phyloP scores from a whole-genome alignment of 1,284 basidiomycete genomes.

The Rhodotorula sp. region DNA sequence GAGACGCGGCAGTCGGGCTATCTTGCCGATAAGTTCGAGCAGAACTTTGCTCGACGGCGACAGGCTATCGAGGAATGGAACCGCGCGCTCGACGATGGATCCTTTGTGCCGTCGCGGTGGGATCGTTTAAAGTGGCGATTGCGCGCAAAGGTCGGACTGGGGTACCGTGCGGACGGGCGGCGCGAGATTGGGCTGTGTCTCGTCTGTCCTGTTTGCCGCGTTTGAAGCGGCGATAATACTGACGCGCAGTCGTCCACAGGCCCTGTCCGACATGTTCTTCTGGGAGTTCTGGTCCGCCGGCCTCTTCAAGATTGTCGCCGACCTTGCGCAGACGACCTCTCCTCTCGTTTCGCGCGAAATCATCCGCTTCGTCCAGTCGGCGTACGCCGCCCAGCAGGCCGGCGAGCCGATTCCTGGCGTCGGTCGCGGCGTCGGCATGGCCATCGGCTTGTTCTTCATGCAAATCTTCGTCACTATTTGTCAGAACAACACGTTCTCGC shows the following conservation, averaged over 20 bases:
- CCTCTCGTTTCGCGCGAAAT: conserved; percentile 71
- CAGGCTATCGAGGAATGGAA: conserved; percentile 49
- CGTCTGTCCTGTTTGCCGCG: not conserved
- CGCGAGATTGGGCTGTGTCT: conserved; percentile 59
- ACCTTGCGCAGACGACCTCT: conserved; percentile 63
- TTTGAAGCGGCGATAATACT: not conserved
- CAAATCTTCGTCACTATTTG: conserved; percentile 52
- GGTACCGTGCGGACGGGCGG: conserved; percentile 44
- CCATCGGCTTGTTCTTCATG: conserved; percentile 68
- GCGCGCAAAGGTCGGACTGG: conserved; percentile 14
- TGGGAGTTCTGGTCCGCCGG: conserved; percentile 75
- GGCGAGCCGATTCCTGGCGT: conserved; percentile 61
- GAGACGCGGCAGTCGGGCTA: conserved; percentile 57
- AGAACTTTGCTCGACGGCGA: conserved; percentile 44
- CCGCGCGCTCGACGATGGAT: conserved; percentile 35
- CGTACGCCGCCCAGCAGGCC: conserved; percentile 51
- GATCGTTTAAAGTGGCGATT: conserved; percentile 30
- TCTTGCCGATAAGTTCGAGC: conserved; percentile 55
- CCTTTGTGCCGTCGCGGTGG: conserved; percentile 39
- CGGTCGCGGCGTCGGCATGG: conserved; percentile 71
- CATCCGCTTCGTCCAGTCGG: conserved; percentile 64
- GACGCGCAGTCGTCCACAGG: conserved; percentile 1
- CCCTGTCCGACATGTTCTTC: conserved; percentile 74
- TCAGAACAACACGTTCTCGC: conserved; percentile 35
- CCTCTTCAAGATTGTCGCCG: conserved; percentile 56